Evolutionary conservation across 352 stramenopile genomes (phyloP), one percentile per base, ranked within the genome.

Genomic region (Phytopythium aichiense): DNA sequence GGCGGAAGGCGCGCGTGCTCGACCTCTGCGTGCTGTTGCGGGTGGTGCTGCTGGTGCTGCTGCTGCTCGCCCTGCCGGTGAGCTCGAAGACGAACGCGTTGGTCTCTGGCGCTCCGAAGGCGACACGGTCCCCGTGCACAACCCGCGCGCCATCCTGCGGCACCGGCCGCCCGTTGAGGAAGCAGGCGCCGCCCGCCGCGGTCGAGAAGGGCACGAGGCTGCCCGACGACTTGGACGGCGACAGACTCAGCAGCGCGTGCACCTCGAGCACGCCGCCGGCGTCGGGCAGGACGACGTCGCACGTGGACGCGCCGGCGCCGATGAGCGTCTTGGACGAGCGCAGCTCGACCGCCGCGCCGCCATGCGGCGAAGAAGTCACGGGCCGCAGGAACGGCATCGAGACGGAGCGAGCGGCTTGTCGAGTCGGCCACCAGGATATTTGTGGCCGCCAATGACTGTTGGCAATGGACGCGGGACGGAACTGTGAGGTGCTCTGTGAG

Each of bases 241-340:
- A 64, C 1, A 92, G 63, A 33, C 67, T 87, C 45, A 89, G 64
- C 7, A 90, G 51, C 12, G 81, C 79, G 46, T 91, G 81, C 0
- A 86, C 69, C 23, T 89, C 83, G 23, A 86, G 60, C 25, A 88
- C 67, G 20, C 71, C 70, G 2, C 64, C 52, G 13, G 60, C 61
- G 0, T 63, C 57, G 9, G 38, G 55, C 7, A 92, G 63, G 4
- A 92, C 81, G 18, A 89, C 63, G 55, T 90, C 81, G 56, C 83
- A 92, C 23, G 79, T 87, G 23, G 62, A 51, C 3, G 56, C 53
- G 1, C 61, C 68, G 23, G 68, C 72, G 6, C 81, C 79, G 43
- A 92, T 79, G 18, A 92, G 69, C 13, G 69, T 88, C 73, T 79
- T 86, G 53, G 82, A 80, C 53, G 79, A 89, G 11, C 65, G 67